A percentile compares a stretch with the other conserved stretches of the same genome.
Conservation (phyloP, 306 rosid genomes). For the Quercus wislizeni region DNA sequence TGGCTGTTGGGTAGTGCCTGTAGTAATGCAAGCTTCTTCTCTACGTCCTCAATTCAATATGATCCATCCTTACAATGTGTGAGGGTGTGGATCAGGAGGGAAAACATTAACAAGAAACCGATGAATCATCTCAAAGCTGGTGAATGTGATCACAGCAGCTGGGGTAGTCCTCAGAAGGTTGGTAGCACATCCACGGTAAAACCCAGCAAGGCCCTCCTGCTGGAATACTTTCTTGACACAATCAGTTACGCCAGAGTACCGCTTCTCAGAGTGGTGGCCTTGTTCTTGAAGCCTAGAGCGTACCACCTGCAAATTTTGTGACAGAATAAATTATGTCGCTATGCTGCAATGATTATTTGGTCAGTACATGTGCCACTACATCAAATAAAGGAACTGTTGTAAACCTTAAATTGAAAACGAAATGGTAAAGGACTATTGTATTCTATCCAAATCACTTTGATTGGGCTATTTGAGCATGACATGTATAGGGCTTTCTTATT, state of each 20-base stretch:
- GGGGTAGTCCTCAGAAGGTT: constrained; percentile 90
- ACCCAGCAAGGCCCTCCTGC: constrained; percentile 75
- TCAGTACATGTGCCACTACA: background rate
- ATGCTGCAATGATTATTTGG: background rate
- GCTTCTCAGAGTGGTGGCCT: constrained; percentile 84
- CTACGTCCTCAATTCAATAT: background rate
- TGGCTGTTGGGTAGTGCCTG: background rate
- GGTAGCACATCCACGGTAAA: constrained; percentile 82
- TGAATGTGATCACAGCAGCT: constrained; percentile 84
- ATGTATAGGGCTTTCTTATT: background rate
- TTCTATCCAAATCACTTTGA: background rate
- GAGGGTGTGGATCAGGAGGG: constrained; percentile 64
- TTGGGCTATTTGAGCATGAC: background rate
- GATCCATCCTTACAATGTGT: constrained; percentile 52
- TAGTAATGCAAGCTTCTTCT: background rate
- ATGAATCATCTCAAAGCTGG: constrained; percentile 93
- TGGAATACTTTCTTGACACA: constrained; percentile 67
- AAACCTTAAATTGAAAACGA: background rate
- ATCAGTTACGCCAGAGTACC: constrained; percentile 69
- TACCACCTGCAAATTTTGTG: constrained; percentile 54
- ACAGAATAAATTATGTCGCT: background rate
- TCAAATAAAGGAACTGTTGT: background rate
- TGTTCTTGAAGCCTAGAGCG: constrained; percentile 92
- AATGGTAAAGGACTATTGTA: background rate
- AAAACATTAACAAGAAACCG: constrained; percentile 66